These are phyloP conservation scores for Lactuca saligna DNA, from an alignment of 129 eudicot species.

Conservation along the genomic window DNA sequence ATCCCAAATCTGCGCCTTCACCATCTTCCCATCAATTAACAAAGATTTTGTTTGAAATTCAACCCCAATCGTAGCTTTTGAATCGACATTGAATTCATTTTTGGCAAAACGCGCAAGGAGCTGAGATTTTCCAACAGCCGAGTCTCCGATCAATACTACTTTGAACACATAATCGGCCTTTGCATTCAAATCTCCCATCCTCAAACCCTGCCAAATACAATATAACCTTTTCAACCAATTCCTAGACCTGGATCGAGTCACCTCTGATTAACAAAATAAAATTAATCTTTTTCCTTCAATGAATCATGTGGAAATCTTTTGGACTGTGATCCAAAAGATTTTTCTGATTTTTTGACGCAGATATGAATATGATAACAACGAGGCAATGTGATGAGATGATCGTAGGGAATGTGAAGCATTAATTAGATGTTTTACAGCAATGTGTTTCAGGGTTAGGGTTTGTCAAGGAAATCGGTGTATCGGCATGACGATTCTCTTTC, in stretches of 20 bases:
- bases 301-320: constrained; percentile 23
- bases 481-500: constrained; percentile 4
- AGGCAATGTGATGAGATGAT: constrained; percentile 6
- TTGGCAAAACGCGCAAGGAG: constrained; percentile 55
- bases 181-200: constrained; percentile 36
- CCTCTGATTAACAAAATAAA: background rate
- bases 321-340: constrained; percentile 23
- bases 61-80: constrained; percentile 68
- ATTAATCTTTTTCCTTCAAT: constrained; percentile 6
- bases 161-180: constrained; percentile 62
- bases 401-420: background rate
- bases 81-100: constrained; percentile 53
- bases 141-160: constrained; percentile 64
- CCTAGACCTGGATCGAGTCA: background rate
- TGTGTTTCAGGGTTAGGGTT: constrained; percentile 31
- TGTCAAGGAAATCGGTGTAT: constrained; percentile 14
- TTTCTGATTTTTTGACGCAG: background rate
- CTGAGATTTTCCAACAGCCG: constrained; percentile 70
- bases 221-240: background rate
- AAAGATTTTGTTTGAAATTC: constrained; percentile 61
- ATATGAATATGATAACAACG: background rate
- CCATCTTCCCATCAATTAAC: constrained; percentile 46
- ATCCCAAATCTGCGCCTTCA: constrained; percentile 70
- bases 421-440: background rate
- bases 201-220: constrained; percentile 11